Evolutionary conservation across 2,329 filamentous ascomycete species (phyloP), one percentile per base, ranked within the genome.

Genomic region (Alternaria solani): DNA sequence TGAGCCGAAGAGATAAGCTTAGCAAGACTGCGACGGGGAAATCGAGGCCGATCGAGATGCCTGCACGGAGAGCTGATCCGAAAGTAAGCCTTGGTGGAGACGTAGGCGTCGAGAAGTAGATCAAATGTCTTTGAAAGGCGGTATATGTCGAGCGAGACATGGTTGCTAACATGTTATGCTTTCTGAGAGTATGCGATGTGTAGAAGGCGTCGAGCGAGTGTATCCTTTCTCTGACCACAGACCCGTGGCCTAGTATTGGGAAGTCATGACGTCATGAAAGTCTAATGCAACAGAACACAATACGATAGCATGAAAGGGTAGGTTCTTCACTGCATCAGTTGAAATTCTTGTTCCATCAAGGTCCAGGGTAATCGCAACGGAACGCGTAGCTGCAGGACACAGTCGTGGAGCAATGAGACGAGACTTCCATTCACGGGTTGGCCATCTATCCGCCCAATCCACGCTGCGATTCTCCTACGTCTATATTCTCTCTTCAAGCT

Each of bases 81-180:
- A 71, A 61, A 16, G 69, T 71, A 16, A 71, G 64, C 14, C 64
- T 36, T 11, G 69, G 66, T 32, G 64, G 63, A 12, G 61, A 55
- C 12, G 66, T 69, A 6, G 65, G 64, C 1, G 66, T 71, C 5
- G 67, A 68, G 49, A 71, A 70, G 62, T 70, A 71, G 20, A 63
- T 34, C 9, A 71, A 59, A 39, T 71, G 69, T 28, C 52, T 52
- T 42, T 71, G 68, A 39, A 71, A 71, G 12, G 69, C 61, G 4
- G 67, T 65, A 46, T 67, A 68, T 7, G 51, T 61, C 38, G 32
- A 59, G 54, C 52, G 55, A 46, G 67, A 65, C 69, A 61, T 61
- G 16, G 23, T 28, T 5, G 12, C 11, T 6, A 43, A 25, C 7
- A 7, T 26, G 12, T 7, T 43, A 43, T 34, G 11, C 30, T 2